Percentiles rank a stretch among this genome's conserved stretches.
These are phyloP conservation scores for Climacium dendroides DNA, from an alignment of 225 moss, liverwort and hornwort genomes.

Conservation along the genomic window DNA sequence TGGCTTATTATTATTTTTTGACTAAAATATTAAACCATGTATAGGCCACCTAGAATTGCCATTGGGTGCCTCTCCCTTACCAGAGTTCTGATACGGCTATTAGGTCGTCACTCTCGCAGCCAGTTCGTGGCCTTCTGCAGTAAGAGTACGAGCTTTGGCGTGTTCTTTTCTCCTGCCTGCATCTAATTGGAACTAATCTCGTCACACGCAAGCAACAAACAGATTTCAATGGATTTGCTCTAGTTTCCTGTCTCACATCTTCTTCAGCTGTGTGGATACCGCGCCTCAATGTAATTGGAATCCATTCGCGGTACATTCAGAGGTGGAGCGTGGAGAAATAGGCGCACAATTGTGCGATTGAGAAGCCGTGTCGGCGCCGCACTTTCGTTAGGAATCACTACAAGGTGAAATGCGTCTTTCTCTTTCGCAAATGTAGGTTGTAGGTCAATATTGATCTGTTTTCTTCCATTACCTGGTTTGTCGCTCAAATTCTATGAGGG, in stretches of 20 bases:
- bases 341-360: background rate
- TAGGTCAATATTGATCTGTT: background rate
- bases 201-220: background rate
- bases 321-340: background rate
- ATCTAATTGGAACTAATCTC: background rate
- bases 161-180: background rate
- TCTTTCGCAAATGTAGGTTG: background rate
- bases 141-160: background rate
- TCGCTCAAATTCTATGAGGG: background rate
- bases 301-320: background rate
- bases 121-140: background rate
- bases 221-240: background rate
- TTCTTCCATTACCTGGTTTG: background rate
- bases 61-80: too few species aligned
- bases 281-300: background rate
- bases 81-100: background rate
- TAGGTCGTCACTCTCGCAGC: background rate
- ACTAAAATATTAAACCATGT: too few species aligned
- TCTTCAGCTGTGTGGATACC: background rate
- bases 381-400: background rate
- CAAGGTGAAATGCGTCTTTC: background rate
- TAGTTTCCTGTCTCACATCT: background rate
- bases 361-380: background rate
- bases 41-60: too few species aligned
- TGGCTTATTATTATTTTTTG: too few species aligned